Percentiles rank a stretch among this genome's conserved stretches.
phyloP scores from a whole-genome alignment of 106 monocot species.

The Platanthera guangdongensis region DNA sequence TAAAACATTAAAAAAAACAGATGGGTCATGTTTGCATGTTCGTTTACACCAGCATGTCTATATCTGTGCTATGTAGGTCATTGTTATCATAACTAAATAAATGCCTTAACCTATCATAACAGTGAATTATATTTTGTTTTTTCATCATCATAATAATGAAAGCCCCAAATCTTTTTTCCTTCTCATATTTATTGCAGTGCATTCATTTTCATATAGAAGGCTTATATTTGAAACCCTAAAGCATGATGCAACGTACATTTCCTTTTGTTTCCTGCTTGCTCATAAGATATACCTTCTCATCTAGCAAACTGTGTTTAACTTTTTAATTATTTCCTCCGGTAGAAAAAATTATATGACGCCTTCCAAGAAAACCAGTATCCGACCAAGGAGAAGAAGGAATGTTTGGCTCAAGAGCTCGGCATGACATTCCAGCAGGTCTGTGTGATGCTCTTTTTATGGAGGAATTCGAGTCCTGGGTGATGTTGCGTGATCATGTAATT shows the following conservation, averaged over 20 bases:
- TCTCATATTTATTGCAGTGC: too few relatives aligned
- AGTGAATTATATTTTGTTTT: too few relatives aligned
- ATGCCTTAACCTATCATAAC: too few relatives aligned
- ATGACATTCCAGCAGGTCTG: slow-evolving; percentile 16
- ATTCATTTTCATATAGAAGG: not conserved
- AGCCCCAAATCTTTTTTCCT: too few relatives aligned
- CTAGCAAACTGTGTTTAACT: not conserved
- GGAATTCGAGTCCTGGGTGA: not conserved
- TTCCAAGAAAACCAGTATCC: slow-evolving; percentile 30
- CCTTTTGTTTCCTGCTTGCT: not conserved
- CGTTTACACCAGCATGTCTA: too few relatives aligned
- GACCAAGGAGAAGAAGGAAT: slow-evolving; percentile 13
- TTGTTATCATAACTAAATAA: too few relatives aligned
- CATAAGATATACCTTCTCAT: not conserved
- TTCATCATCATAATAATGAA: too few relatives aligned
- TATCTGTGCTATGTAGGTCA: too few relatives aligned
- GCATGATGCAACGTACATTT: not conserved
- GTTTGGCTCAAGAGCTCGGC: slow-evolving; percentile 19
- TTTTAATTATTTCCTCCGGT: not conserved
- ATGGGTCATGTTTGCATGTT: too few relatives aligned
- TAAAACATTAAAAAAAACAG: too few relatives aligned
- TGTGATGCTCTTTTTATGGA: not conserved
- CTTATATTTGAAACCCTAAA: not conserved
- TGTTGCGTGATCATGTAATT: too few relatives aligned
- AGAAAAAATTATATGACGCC: slow-evolving; percentile 16